A percentile compares a stretch with the other conserved stretches of the same genome.
phyloP scores from a whole-genome alignment of 768 basidiomycete genomes.

The Termitomyces sp. region DNA sequence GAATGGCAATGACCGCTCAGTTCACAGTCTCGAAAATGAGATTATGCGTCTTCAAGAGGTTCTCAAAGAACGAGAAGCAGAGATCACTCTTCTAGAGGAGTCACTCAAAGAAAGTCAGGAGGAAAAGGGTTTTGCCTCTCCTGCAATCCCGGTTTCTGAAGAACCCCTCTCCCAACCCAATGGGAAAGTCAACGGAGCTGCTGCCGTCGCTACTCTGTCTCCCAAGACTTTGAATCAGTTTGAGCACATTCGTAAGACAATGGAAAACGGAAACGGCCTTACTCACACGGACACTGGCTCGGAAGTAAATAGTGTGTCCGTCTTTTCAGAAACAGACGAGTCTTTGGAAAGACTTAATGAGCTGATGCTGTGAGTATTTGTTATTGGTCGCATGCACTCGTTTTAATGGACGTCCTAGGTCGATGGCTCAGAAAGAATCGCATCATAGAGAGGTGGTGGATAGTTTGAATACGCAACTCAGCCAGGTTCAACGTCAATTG shows the following conservation, averaged over 20 bases:
- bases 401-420: conserved; percentile 41
- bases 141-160: conserved; percentile 8
- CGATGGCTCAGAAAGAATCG: conserved; percentile 97
- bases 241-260: conserved; percentile 65
- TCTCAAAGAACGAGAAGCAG: conserved; percentile 86
- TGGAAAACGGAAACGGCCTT: conserved; percentile 49
- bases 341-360: conserved; percentile 81
- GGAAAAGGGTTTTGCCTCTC: conserved; percentile 16
- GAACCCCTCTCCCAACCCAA: conserved; percentile 17
- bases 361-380: conserved; percentile 75
- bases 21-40: conserved; percentile 86
- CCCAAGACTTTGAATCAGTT: conserved; percentile 74
- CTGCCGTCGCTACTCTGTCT: conserved; percentile 45
- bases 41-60: conserved; percentile 95
- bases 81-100: conserved; percentile 74
- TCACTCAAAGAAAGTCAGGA: conserved; percentile 38
- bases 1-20: conserved; percentile 62
- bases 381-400: neutral
- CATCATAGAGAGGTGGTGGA: conserved; percentile 82
- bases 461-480: conserved; percentile 62
- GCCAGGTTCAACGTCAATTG: conserved; percentile 69
- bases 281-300: conserved; percentile 34
- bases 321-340: conserved; percentile 58
- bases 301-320: conserved; percentile 29
- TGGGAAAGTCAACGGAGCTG: conserved; percentile 18